Evolutionary conservation across 139 green algal species (phyloP).

Genomic region (Pleodorina starrii): DNA sequence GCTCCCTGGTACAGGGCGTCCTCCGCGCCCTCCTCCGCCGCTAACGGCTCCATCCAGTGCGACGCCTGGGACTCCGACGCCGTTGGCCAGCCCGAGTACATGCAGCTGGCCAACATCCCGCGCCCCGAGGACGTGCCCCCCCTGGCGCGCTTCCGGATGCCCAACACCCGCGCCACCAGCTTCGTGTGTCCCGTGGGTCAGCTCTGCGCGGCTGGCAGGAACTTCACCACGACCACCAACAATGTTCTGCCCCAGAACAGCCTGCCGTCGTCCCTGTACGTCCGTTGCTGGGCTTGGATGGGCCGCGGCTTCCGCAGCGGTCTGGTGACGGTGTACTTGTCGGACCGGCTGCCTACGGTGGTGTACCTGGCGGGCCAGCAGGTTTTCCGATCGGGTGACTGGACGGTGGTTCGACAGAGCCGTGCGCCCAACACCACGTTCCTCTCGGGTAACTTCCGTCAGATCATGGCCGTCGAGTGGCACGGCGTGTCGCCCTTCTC

Average conservation of each 20-base stretch:
- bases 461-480: neutral
- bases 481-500: neutral
- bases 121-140: neutral
- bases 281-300: neutral
- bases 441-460: neutral
- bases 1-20: neutral
- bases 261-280: neutral
- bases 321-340: neutral
- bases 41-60: neutral
- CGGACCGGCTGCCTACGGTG: neutral
- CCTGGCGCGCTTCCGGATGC: neutral
- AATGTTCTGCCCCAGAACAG: no score
- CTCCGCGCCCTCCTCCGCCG: neutral
- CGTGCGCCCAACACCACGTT: neutral
- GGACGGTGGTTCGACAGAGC: no score
- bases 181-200: neutral
- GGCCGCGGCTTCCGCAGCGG: neutral
- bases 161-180: neutral
- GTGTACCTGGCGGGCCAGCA: neutral
- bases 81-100: neutral
- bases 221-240: no score
- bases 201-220: neutral
- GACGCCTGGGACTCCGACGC: neutral
- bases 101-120: neutral
- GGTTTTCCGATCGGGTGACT: no score